Evolutionary conservation across 495 filamentous ascomycete genomes (phyloP).

Genomic region (Xylaria cubensis): DNA sequence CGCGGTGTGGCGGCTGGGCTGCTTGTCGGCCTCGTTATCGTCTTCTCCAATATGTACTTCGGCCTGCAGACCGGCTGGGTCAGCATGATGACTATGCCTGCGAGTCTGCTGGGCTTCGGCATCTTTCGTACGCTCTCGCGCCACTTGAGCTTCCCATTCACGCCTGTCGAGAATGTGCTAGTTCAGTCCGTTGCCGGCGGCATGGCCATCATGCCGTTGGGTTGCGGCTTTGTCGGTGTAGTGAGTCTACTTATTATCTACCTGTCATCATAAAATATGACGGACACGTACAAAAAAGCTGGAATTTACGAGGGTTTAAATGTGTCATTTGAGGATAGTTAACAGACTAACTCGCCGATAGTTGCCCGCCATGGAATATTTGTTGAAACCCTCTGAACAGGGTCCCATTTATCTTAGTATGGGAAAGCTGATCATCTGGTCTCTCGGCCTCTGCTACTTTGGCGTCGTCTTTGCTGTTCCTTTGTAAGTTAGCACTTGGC

Average conservation of each 20-base stretch:
- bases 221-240: slow-evolving; percentile 92
- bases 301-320: neutral
- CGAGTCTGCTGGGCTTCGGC: slow-evolving; percentile 93
- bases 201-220: slow-evolving; percentile 96
- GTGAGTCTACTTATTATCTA: slow-evolving; percentile 33
- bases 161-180: slow-evolving; percentile 95
- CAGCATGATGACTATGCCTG: slow-evolving; percentile 76
- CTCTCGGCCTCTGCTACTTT: slow-evolving; percentile 89
- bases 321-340: neutral
- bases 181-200: slow-evolving; percentile 95
- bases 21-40: slow-evolving; percentile 84
- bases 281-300: neutral
- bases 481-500: slow-evolving; percentile 39
- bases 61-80: slow-evolving; percentile 96
- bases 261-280: neutral
- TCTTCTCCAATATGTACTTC: slow-evolving; percentile 97
- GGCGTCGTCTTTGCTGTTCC: slow-evolving; percentile 97
- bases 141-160: slow-evolving; percentile 78
- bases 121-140: slow-evolving; percentile 83
- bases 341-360: slow-evolving; percentile 40
- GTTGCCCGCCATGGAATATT: slow-evolving; percentile 88
- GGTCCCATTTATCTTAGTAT: slow-evolving; percentile 76
- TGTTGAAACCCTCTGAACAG: slow-evolving; percentile 76
- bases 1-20: slow-evolving; percentile 83
- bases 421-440: slow-evolving; percentile 85